Evolutionary conservation across 495 filamentous ascomycete genomes (phyloP), one percentile per base, ranked within the genome.

Genomic region (Penicillium flavigenum): DNA sequence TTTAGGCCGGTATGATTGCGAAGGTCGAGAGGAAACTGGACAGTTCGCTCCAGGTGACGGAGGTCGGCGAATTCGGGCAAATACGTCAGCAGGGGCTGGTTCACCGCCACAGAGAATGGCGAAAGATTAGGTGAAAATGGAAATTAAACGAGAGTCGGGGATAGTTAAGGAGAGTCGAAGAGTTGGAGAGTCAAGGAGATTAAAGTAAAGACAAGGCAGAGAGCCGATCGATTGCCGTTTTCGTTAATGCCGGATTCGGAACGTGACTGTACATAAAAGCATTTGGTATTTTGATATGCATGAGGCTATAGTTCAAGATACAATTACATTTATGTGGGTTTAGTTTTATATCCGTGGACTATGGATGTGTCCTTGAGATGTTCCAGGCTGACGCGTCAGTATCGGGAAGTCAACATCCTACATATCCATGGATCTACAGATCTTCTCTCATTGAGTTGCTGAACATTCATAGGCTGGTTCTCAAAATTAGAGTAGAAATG

Each of bases 61-160:
- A 53, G 32, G 51, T 47, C 45, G 55, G 50, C 46, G 24, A 46
- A 50, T 32, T 45, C 12, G 19, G 29, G 53, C 17, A 26, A 51
- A 55, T 50, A 59, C 56, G 55, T 59, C 56, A 62, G 50, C 47
- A 51, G 55, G 27, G 27, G 46, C 17, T 49, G 11, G 0, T 20
- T 31, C n/a, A 24, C 10, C 42, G 42, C 20, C 42, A 39, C 27
- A 12, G 16, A 20, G 5, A 16, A 17, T 12, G 5, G 11, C 24
- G 17, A 32, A 44, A 19, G 10, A 31, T 2, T 34, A 32, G 31
- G 34, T 26, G 31, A 29, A 42, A 41, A 11, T 11, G 19, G 14
- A 3, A 39, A 17, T 39, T 39, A 3, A 39, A 39, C 5, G 36
- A 39, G 2, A 9, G 36, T 39, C 16, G 17, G n/a, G n/a, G 16